Evolutionary conservation across 2,329 filamentous ascomycete species (phyloP), one percentile per base, ranked within the genome.

Genomic region (Zymoseptoria pseudotritici): DNA sequence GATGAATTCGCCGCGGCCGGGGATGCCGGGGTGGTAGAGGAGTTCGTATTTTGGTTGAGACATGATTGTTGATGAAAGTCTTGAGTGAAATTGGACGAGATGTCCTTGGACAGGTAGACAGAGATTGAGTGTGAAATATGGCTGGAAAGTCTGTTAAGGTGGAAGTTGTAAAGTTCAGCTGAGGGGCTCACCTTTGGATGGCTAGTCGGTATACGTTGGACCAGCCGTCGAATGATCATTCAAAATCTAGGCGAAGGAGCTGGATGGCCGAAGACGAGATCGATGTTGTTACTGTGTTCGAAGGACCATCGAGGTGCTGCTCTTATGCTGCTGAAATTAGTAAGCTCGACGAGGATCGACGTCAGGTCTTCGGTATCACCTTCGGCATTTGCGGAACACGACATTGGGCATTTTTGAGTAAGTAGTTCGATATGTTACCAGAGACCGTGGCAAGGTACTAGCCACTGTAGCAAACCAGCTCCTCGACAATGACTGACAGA

Each of bases 1-100:
- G 70, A 91, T 76, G 72, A 85, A 84, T 71, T 93, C 89, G 62
- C 85, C 89, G 54, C 89, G 86, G 50, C 89, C 89, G 36, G 89
- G 89, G 24, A 90, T 76, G 19, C 73, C 74, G 19, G 87, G 86
- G 83, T 87, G 89, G 80, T 91, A 91, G 70, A 89, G 57, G 69
- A 76, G 58, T 71, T 69, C 65, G 66, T 74, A 71, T 42, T 64
- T 63, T 36, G 70, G 65, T 42, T 73, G 65, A 56, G 62, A 42
- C 36, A 42, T 42, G 2, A 3, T 42, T 11, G 10, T 17, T 17
- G 36, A 2, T 42, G 4, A 10, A 7, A 19, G 11, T 5, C 9
- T 52, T 11, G 11, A 11, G 13, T 17, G 20, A n/a, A 3, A 2
- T 5, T n/a, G n/a, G 50, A 21, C 5, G n/a, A 3, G 5, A 1